Evolutionary conservation across 441 rosid species (phyloP).

Genomic region (Eruca vesicaria): DNA sequence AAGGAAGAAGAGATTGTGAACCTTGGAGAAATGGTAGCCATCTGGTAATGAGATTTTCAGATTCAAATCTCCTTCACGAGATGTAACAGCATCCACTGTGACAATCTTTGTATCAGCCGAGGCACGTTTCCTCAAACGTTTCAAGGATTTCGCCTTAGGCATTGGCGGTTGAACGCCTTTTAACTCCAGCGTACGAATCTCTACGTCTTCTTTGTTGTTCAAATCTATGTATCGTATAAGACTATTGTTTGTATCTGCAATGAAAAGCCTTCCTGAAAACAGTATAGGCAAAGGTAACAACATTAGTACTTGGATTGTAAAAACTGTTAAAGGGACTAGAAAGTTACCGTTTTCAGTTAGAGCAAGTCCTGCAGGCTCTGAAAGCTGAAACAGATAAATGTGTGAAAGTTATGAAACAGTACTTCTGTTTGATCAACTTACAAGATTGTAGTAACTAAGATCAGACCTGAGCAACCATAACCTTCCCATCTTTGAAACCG

Average conservation of each 20-base stretch:
- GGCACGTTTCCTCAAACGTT: constrained; percentile 72
- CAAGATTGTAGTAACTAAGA: background rate
- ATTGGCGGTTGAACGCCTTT: constrained; percentile 82
- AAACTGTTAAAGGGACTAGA: constrained; percentile 15
- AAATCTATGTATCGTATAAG: constrained; percentile 73
- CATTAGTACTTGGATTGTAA: background rate
- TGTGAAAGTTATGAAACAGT: constrained; percentile 3
- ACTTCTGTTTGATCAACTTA: background rate
- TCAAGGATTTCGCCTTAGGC: constrained; percentile 61
- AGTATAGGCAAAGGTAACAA: background rate
- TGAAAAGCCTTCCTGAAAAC: constrained; percentile 61
- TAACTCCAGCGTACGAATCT: constrained; percentile 77
- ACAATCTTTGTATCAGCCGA: constrained; percentile 71
- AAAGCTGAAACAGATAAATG: constrained; percentile 57
- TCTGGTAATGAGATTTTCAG: constrained; percentile 70
- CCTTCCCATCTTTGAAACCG: constrained; percentile 87
- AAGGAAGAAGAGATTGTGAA: constrained; percentile 18
- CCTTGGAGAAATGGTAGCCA: constrained; percentile 94
- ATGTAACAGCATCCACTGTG: constrained; percentile 54
- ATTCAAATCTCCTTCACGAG: constrained; percentile 61
- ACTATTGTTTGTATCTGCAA: constrained; percentile 94
- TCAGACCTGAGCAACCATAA: constrained; percentile 72
- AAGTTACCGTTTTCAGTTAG: constrained; percentile 73
- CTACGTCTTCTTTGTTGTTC: constrained; percentile 49
- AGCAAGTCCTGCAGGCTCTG: constrained; percentile 90